These are phyloP conservation scores for Exidia glandulosa DNA, from an alignment of 768 basidiomycete species.

Conservation along the genomic window DNA sequence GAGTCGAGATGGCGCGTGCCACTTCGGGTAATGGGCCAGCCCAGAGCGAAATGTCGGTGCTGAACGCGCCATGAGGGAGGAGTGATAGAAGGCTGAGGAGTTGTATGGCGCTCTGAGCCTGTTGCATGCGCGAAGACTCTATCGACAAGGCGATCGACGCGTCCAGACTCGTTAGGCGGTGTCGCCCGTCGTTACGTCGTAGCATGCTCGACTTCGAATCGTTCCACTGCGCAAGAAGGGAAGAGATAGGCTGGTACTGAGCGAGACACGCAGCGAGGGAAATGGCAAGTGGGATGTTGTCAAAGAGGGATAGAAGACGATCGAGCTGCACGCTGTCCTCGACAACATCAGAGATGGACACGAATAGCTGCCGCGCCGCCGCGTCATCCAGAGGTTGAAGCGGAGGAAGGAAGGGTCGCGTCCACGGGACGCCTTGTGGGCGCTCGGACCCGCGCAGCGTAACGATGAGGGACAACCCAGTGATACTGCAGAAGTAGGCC, in stretches of 20 bases:
- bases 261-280: slow-evolving; percentile 12
- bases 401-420: slow-evolving; percentile 10
- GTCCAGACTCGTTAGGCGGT: slow-evolving; percentile 19
- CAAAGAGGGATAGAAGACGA: slow-evolving; percentile 9
- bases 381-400: slow-evolving; percentile 10
- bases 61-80: slow-evolving; percentile 17
- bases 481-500: slow-evolving; percentile 5
- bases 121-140: slow-evolving; percentile 16
- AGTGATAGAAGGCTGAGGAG: slow-evolving; percentile 19
- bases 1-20: slow-evolving; percentile 6
- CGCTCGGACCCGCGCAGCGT: slow-evolving; percentile 15
- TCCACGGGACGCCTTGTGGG: slow-evolving; percentile 13
- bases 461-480: slow-evolving; percentile 10
- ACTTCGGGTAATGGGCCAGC: slow-evolving; percentile 6
- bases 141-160: slow-evolving; percentile 21
- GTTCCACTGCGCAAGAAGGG: slow-evolving; percentile 10
- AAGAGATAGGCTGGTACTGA: slow-evolving; percentile 9
- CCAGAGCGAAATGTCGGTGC: slow-evolving; percentile 8
- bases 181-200: slow-evolving; percentile 4
- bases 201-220: slow-evolving; percentile 11
- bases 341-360: slow-evolving; percentile 11
- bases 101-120: slow-evolving; percentile 14
- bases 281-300: slow-evolving; percentile 13
- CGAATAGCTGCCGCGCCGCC: slow-evolving; percentile 11
- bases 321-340: slow-evolving; percentile 8